Conservation (phyloP, 164 flowering plant genomes). For the Sedum album region DNA sequence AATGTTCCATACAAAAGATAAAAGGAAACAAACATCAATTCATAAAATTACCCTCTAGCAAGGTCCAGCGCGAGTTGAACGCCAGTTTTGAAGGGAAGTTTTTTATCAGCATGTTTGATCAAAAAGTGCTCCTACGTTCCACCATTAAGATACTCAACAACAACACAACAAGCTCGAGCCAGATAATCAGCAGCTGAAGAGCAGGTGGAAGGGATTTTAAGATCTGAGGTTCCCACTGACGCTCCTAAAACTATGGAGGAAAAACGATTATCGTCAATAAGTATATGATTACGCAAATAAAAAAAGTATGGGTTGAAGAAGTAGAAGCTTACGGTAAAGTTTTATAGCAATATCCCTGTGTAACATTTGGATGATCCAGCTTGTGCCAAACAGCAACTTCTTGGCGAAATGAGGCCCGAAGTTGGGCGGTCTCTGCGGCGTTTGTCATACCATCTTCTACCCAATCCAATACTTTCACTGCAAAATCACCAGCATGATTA, state of each 20-base stretch:
- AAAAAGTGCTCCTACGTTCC: constrained; percentile 82
- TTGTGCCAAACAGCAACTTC: constrained; percentile 9
- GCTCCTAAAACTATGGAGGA: constrained; percentile 3
- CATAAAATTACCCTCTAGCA: constrained; percentile 67
- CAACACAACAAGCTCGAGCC: constrained; percentile 53
- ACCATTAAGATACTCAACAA: constrained; percentile 89
- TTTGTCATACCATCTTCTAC: background rate
- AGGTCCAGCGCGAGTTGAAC: constrained; percentile 84
- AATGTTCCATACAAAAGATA: background rate
- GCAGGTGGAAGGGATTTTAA: background rate
- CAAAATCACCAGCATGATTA: background rate
- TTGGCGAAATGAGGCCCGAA: constrained; percentile 5
- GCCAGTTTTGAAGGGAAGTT: constrained; percentile 82
- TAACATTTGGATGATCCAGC: constrained; percentile 6
- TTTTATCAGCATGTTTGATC: constrained; percentile 77
- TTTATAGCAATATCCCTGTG: background rate
- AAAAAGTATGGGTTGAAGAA: background rate
- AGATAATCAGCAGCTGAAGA: background rate
- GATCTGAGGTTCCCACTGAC: constrained; percentile 4
- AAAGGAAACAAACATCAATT: background rate
- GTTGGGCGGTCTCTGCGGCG: background rate
- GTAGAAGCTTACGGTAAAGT: background rate
- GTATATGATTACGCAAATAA: background rate
- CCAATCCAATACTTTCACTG: constrained; percentile 6
- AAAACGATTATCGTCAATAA: background rate